Percentiles rank a stretch among this genome's conserved stretches.
Conservation (phyloP, 179 eudicot genomes). For the Beta macrorhiza region DNA sequence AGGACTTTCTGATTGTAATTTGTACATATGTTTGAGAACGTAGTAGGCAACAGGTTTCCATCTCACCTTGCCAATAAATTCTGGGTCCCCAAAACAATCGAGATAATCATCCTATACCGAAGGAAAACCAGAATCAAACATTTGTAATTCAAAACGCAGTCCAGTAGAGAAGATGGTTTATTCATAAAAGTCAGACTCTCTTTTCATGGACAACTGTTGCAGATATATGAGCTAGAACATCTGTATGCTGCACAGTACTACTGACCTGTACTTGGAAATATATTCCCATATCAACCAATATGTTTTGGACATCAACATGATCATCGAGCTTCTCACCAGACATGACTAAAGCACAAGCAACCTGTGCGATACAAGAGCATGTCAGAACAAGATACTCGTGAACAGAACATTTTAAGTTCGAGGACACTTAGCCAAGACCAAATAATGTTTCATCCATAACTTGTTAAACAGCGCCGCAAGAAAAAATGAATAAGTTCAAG, state of each 20-base stretch:
- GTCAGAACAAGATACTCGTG: constrained; percentile 2
- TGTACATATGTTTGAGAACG: not conserved
- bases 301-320: constrained; percentile 56
- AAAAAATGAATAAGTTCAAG: not conserved
- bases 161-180: not conserved
- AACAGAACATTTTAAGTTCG: not conserved
- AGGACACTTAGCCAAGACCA: not conserved
- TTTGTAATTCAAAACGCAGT: not conserved
- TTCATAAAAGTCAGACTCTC: too few species aligned
- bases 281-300: constrained; percentile 79
- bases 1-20: not conserved
- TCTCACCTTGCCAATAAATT: constrained; percentile 79
- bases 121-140: not conserved
- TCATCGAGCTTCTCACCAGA: constrained; percentile 68
- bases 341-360: constrained; percentile 85
- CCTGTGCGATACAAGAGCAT: constrained; percentile 41
- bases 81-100: constrained; percentile 78
- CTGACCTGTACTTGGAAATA: constrained; percentile 90
- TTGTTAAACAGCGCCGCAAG: not conserved
- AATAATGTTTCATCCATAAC: not conserved
- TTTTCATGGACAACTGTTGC: too few species aligned
- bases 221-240: not conserved
- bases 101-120: constrained; percentile 71
- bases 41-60: not conserved
- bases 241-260: not conserved